These are phyloP conservation scores for Acanthamoeba healyi DNA, from an alignment of 208 protist species.

Conservation along the genomic window DNA sequence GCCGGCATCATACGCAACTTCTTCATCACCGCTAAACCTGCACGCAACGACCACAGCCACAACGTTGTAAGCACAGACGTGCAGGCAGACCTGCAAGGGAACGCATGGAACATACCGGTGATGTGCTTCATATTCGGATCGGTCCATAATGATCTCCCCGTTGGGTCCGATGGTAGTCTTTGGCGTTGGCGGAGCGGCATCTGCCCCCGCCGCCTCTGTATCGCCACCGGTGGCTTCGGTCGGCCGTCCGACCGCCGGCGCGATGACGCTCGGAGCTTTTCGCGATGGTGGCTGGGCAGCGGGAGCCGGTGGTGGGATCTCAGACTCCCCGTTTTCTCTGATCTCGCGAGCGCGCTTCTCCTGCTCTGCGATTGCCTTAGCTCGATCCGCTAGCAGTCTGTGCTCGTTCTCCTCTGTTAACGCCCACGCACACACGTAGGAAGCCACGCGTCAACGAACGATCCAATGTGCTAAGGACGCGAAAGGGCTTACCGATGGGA, in stretches of 20 bases:
- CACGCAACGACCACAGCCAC: background rate
- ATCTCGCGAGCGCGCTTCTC: constrained; percentile 16
- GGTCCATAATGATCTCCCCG: constrained; percentile 41
- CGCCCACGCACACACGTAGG: background rate
- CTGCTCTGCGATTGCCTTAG: constrained; percentile 4
- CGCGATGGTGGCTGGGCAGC: background rate
- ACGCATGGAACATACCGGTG: background rate
- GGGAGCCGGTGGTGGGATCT: background rate
- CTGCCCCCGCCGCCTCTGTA: background rate
- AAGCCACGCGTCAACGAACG: background rate
- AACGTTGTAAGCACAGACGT: too few species aligned
- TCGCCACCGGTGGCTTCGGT: background rate
- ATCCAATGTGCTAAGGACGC: background rate
- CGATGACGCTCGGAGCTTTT: background rate
- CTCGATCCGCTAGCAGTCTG: background rate
- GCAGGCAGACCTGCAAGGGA: too few species aligned
- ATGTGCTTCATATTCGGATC: constrained; percentile 10
- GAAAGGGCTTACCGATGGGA: constrained; percentile 47
- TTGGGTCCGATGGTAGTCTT: background rate
- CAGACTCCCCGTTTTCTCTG: background rate
- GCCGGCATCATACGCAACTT: background rate
- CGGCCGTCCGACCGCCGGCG: background rate
- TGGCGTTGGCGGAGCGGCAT: background rate
- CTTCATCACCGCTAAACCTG: background rate
- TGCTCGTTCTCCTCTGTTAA: constrained; percentile 54